These are phyloP conservation scores for Trichoderma sp. DNA, from an alignment of 2,329 filamentous ascomycete genomes.

Conservation along the genomic window DNA sequence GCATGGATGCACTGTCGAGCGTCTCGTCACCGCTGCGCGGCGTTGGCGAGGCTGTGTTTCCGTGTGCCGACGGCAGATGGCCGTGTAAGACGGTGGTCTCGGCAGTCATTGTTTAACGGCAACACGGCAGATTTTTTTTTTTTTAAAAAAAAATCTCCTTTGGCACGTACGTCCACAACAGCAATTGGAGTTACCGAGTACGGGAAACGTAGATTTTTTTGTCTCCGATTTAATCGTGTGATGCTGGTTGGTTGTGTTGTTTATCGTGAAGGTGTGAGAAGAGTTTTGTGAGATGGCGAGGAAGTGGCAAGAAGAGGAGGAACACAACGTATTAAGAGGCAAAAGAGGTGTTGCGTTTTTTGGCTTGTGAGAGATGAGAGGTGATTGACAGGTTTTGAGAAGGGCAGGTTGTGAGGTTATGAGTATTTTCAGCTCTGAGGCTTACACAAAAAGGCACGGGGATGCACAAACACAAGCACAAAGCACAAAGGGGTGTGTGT, in stretches of 20 bases:
- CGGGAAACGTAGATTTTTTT: not conserved
- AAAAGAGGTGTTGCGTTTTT: not conserved
- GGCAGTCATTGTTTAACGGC: constrained; percentile 12
- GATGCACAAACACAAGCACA: constrained; percentile 5
- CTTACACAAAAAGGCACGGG: not conserved
- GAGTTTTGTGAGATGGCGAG: not conserved
- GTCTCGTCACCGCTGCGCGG: constrained; percentile 13
- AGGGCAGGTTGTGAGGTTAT: not conserved
- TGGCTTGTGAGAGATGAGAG: not conserved
- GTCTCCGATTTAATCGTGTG: not conserved
- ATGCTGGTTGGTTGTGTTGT: not conserved
- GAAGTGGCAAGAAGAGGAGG: not conserved
- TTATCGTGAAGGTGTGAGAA: not conserved
- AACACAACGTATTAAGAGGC: not conserved
- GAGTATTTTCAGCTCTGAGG: not conserved
- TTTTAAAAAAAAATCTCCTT: not conserved
- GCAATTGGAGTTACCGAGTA: not conserved
- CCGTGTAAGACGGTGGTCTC: constrained; percentile 16
- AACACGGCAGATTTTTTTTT: not conserved
- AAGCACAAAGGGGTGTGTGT: not conserved
- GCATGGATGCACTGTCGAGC: not conserved
- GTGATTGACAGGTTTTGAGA: not conserved
- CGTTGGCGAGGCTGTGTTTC: constrained; percentile 10
- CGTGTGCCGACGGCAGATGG: constrained; percentile 11
- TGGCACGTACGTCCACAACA: not conserved